Conservation (phyloP, 805 yeast genomes). For the Danielozyma ontarioensis region DNA sequence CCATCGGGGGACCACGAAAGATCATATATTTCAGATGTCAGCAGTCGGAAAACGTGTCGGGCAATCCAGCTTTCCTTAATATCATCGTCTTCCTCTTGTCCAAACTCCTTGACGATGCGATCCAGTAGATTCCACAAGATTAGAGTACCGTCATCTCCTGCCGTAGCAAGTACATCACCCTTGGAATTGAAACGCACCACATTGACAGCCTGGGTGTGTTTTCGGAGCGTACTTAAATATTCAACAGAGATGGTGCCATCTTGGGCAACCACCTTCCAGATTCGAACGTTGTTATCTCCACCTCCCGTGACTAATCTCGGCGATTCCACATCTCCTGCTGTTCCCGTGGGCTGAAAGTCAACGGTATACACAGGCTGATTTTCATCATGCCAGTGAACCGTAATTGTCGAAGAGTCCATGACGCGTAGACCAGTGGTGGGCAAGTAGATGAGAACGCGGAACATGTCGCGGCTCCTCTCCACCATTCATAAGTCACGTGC, state of each 20-base stretch:
- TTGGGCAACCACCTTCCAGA: conserved; percentile 31
- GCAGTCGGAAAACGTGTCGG: conserved; percentile 50
- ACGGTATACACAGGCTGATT: conserved; percentile 69
- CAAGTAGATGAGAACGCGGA: too few relatives aligned
- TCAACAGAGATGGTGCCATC: conserved; percentile 40
- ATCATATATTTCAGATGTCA: conserved; percentile 82
- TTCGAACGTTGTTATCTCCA: conserved; percentile 86
- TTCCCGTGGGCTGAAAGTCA: conserved; percentile 49
- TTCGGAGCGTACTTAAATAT: conserved; percentile 73
- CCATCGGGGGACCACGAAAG: conserved; percentile 90
- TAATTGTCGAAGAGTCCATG: conserved; percentile 42
- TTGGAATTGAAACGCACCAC: conserved; percentile 73
- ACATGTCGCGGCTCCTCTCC: too few relatives aligned
- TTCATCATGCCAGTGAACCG: conserved; percentile 72
- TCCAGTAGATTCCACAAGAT: conserved; percentile 70
- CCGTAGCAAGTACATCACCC: conserved; percentile 75
- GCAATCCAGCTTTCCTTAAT: conserved; percentile 71
- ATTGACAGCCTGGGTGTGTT: conserved; percentile 94
- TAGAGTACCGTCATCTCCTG: conserved; percentile 92
- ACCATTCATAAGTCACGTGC: too few relatives aligned
- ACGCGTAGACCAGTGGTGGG: too few relatives aligned
- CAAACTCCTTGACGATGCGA: conserved; percentile 54
- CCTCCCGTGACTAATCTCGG: conserved; percentile 81
- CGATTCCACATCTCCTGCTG: conserved; percentile 8
- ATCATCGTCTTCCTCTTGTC: conserved; percentile 49